Evolutionary conservation across 2,329 filamentous ascomycete genomes (phyloP).

Genomic region (Hypoxylon sp.): DNA sequence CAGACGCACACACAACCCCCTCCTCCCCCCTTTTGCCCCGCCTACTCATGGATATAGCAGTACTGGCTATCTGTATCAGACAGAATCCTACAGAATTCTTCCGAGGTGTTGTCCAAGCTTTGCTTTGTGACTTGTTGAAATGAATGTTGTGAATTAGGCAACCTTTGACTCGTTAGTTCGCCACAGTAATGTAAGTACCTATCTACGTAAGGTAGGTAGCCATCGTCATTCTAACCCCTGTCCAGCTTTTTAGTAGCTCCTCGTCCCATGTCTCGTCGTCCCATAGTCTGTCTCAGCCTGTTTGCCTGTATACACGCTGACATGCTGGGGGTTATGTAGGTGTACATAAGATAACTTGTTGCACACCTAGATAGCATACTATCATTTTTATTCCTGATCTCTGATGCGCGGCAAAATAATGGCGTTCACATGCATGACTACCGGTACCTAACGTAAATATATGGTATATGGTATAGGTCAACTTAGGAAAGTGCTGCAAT

Average conservation of each 20-base stretch:
- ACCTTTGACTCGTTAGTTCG: background rate
- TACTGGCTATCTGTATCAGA: slow-evolving; percentile 37
- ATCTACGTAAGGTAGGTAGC: background rate
- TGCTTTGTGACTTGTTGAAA: slow-evolving; percentile 12
- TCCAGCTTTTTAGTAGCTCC: background rate
- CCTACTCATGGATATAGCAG: slow-evolving; percentile 32
- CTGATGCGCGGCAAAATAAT: background rate
- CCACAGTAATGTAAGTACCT: background rate
- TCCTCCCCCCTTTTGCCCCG: slow-evolving; percentile 9
- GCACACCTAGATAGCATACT: background rate
- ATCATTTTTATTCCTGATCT: background rate
- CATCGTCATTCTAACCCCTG: background rate
- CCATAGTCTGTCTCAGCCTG: background rate
- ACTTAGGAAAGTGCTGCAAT: background rate
- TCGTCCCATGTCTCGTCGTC: background rate
- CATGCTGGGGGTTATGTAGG: background rate
- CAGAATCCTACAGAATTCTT: slow-evolving; percentile 31
- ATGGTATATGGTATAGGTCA: background rate
- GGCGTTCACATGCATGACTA: background rate
- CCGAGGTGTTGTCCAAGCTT: background rate
- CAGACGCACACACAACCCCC: background rate
- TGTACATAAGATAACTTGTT: background rate
- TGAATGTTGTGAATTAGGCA: slow-evolving; percentile 3
- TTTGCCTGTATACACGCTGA: background rate
- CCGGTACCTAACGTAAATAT: background rate